phyloP scores from a whole-genome alignment of 352 stramenopile species.

The Pythium insidiosum region DNA sequence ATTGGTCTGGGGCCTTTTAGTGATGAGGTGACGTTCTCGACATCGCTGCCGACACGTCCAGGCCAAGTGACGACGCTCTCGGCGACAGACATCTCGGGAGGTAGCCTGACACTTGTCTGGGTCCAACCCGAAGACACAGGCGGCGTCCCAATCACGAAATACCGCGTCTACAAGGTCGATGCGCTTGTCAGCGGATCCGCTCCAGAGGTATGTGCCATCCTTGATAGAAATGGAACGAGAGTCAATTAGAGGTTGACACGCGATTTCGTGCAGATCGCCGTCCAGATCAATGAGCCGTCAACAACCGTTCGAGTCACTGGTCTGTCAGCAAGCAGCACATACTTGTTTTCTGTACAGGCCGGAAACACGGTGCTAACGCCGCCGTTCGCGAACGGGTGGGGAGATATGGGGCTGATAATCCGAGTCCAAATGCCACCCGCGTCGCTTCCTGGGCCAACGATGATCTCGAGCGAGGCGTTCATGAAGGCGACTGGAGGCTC shows the following conservation, averaged over 20 bases:
- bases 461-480: neutral
- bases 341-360: conserved; percentile 43
- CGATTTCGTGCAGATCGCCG: conserved; percentile 1
- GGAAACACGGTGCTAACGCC: conserved; percentile 25
- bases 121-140: conserved; percentile 32
- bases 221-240: too few relatives aligned
- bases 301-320: neutral
- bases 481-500: conserved; percentile 31
- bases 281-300: conserved; percentile 7
- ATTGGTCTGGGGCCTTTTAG: conserved; percentile 29
- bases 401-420: conserved; percentile 19
- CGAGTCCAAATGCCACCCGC: conserved; percentile 20
- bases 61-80: conserved; percentile 13
- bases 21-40: conserved; percentile 24
- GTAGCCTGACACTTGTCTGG: conserved; percentile 34
- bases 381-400: conserved; percentile 36
- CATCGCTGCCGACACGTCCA: conserved; percentile 24
- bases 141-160: conserved; percentile 46
- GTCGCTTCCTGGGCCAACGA: conserved; percentile 25
- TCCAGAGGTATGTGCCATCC: conserved; percentile 2
- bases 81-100: conserved; percentile 18
- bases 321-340: conserved; percentile 24
- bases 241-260: too few relatives aligned
- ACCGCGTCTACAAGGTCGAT: conserved; percentile 32
- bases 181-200: neutral